Percentiles rank a stretch among this genome's conserved stretches.
Evolutionary conservation across 2,329 filamentous ascomycete genomes (phyloP).

Genomic region (Curvularia spicifera): DNA sequence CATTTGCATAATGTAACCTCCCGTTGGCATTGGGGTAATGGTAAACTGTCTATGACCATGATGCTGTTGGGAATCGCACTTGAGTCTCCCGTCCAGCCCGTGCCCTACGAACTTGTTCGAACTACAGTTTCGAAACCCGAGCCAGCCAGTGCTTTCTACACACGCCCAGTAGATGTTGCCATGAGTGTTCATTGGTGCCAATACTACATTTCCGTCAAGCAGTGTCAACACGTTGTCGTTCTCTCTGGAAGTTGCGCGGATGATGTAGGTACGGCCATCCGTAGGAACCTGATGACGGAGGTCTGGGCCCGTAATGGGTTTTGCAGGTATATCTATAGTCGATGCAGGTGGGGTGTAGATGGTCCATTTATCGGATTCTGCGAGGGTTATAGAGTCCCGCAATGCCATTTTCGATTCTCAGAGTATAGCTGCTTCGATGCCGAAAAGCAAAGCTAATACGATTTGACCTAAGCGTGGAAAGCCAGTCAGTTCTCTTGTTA

Average conservation of each 20-base stretch:
- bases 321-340: not conserved
- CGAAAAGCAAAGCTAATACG: not conserved
- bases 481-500: not conserved
- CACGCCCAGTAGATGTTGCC: conserved; percentile 16
- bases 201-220: conserved; percentile 14
- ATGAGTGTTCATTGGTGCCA: conserved; percentile 9
- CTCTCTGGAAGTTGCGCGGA: conserved; percentile 10
- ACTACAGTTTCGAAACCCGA: conserved; percentile 12
- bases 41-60: conserved; percentile 11
- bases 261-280: conserved; percentile 13
- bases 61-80: conserved; percentile 11
- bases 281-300: conserved; percentile 6
- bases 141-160: conserved; percentile 23
- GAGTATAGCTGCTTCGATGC: not conserved
- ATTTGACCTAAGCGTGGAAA: not conserved
- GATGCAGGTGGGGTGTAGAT: conserved; percentile 7
- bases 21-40: conserved; percentile 16
- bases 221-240: conserved; percentile 14
- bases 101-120: conserved; percentile 16
- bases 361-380: conserved; percentile 9
- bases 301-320: not conserved
- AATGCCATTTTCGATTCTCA: not conserved
- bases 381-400: not conserved
- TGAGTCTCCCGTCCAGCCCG: conserved; percentile 8
- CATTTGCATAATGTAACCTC: conserved; percentile 23